A percentile compares a stretch with the other conserved stretches of the same genome.
Evolutionary conservation across 2,329 filamentous ascomycete genomes (phyloP).

Genomic region (Aspergillus fijiensis): DNA sequence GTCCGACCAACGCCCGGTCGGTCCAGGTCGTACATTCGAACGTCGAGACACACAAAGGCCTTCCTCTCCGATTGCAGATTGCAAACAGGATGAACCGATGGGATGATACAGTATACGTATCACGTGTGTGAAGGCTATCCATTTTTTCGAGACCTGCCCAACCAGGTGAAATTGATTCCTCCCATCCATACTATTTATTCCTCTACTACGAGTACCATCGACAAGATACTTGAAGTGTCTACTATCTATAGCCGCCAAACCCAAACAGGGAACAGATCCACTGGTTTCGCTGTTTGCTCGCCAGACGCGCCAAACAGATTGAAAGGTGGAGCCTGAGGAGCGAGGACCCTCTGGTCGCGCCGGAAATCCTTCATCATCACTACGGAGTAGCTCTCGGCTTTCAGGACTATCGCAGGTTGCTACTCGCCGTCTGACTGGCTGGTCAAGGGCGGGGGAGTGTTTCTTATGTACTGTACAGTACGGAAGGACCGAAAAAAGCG

Average conservation of each 20-base stretch:
- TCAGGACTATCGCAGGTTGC: background rate
- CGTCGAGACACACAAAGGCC: background rate
- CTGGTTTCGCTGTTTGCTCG: background rate
- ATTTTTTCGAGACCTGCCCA: too few relatives aligned
- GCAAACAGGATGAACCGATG: background rate
- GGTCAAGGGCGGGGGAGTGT: background rate
- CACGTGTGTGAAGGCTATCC: too few relatives aligned
- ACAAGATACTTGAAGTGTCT: too few relatives aligned
- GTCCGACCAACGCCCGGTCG: background rate
- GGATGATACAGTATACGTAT: too few relatives aligned
- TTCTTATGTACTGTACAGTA: background rate
- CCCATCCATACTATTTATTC: background rate
- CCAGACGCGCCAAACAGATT: background rate
- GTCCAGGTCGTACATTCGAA: background rate
- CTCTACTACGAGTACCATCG: too few relatives aligned
- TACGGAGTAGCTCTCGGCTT: background rate
- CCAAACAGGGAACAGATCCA: conserved; percentile 1
- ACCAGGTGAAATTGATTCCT: background rate
- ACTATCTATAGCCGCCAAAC: conserved; percentile 3
- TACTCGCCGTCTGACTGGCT: conserved; percentile 8
- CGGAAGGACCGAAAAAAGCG: conserved; percentile 8
- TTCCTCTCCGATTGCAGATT: background rate
- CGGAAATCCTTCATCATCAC: background rate
- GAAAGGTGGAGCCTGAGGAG: background rate
- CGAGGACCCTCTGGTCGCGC: conserved; percentile 1